These are phyloP conservation scores for Coemansia sp. DNA, from an alignment of 371 early-diverging fungal genomes.

Conservation along the genomic window DNA sequence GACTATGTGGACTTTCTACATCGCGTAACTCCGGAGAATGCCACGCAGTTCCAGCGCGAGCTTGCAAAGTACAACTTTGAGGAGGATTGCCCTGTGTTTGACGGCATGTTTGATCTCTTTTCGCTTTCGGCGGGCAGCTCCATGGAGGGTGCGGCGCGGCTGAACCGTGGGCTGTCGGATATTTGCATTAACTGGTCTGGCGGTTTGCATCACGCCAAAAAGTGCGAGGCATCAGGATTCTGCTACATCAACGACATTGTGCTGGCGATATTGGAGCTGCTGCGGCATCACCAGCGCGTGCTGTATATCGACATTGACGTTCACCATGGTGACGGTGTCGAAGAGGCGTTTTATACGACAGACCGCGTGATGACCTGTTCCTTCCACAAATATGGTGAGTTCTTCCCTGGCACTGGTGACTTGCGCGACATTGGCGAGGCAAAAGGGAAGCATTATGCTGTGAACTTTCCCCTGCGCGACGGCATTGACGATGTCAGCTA, in stretches of 20 bases:
- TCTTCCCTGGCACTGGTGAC: slow-evolving; percentile 98
- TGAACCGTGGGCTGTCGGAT: slow-evolving; percentile 89
- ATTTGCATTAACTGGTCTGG: slow-evolving; percentile 99
- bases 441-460: slow-evolving; percentile 89
- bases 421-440: slow-evolving; percentile 86
- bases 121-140: slow-evolving; percentile 93
- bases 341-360: slow-evolving; percentile 99
- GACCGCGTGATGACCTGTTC: slow-evolving; percentile 99
- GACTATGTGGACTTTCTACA: slow-evolving; percentile 99
- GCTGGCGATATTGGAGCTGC: slow-evolving; percentile 93
- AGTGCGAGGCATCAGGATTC: slow-evolving; percentile 96
- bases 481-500: slow-evolving; percentile 98
- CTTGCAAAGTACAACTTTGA: slow-evolving; percentile 58
- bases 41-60: slow-evolving; percentile 52
- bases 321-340: slow-evolving; percentile 99
- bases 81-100: slow-evolving; percentile 99
- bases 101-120: slow-evolving; percentile 95
- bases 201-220: slow-evolving; percentile 98
- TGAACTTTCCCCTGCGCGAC: slow-evolving; percentile 97
- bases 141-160: slow-evolving; percentile 89
- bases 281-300: slow-evolving; percentile 91
- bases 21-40: slow-evolving; percentile 85
- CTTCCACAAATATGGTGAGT: slow-evolving; percentile 99
- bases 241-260: slow-evolving; percentile 99
- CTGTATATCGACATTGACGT: slow-evolving; percentile 99